A percentile compares a stretch with the other conserved stretches of the same genome.
Conservation (phyloP, 1,139 yeast species). For the Saccharomyces hybrid region DNA sequence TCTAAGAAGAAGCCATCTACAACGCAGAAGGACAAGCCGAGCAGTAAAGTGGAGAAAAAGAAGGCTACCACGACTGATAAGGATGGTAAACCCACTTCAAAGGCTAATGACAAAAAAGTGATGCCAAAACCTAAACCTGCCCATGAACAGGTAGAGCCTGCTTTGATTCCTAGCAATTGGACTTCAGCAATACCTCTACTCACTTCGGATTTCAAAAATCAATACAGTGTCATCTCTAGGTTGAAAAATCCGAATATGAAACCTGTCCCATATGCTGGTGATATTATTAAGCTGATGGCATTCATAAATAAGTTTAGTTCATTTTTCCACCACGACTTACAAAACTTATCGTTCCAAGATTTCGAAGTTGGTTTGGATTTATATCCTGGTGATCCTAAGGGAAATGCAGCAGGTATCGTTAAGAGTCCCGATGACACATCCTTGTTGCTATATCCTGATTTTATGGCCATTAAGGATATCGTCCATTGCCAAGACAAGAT, state of each 20-base stretch:
- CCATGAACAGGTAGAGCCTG: slow-evolving; percentile 14
- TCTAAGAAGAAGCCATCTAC: slow-evolving; percentile 3
- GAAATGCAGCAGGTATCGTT: slow-evolving; percentile 9
- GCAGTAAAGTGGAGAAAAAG: background rate
- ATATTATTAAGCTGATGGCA: slow-evolving; percentile 38
- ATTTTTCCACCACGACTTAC: slow-evolving; percentile 30
- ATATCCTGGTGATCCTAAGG: slow-evolving; percentile 20
- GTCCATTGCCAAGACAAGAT: slow-evolving; percentile 26
- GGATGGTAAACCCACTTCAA: background rate
- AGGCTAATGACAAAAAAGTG: slow-evolving; percentile 1
- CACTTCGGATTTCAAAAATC: slow-evolving; percentile 23
- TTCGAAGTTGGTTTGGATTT: slow-evolving; percentile 44
- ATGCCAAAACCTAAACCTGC: slow-evolving; percentile 1
- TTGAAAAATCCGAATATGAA: slow-evolving; percentile 27
- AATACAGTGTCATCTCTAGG: slow-evolving; percentile 26
- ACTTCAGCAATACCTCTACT: slow-evolving; percentile 24
- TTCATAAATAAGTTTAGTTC: slow-evolving; percentile 40
- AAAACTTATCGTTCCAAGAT: slow-evolving; percentile 40
- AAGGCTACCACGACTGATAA: background rate
- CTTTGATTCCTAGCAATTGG: slow-evolving; percentile 19
- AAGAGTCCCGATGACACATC: slow-evolving; percentile 7
- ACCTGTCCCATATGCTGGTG: slow-evolving; percentile 40
- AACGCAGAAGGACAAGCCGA: background rate
- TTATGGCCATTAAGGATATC: slow-evolving; percentile 22
- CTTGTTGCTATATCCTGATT: slow-evolving; percentile 22